Conservation (phyloP, 2,329 filamentous ascomycete genomes). For the Sodiomyces alkalinus region DNA sequence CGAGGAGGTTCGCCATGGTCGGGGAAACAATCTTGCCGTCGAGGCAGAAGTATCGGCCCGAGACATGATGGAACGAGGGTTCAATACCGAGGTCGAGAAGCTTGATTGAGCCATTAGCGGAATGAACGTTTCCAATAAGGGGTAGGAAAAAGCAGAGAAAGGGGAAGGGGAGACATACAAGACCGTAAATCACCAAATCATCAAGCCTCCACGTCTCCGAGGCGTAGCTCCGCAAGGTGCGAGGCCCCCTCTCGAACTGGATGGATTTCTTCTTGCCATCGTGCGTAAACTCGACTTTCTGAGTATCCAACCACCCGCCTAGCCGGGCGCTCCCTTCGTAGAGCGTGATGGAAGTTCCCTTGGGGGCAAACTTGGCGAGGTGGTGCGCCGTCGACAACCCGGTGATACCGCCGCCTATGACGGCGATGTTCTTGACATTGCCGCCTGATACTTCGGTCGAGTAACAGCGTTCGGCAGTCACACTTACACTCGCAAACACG, state of each 20-base stretch:
- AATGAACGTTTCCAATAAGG: too few species aligned
- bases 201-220: constrained; percentile 29
- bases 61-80: constrained; percentile 33
- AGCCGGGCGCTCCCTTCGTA: constrained; percentile 58
- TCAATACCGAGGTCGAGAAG: constrained; percentile 28
- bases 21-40: constrained; percentile 46
- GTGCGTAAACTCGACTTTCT: constrained; percentile 38
- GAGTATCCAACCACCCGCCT: constrained; percentile 74
- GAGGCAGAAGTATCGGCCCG: constrained; percentile 67
- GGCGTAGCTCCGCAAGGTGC: constrained; percentile 49
- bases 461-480: too few species aligned
- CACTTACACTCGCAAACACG: too few species aligned
- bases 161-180: constrained; percentile 37
- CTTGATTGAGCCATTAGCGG: too few species aligned
- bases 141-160: too few species aligned
- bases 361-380: constrained; percentile 50
- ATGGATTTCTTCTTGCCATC: constrained; percentile 41
- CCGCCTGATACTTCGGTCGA: too few species aligned
- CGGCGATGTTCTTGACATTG: constrained; percentile 33
- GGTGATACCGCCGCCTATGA: constrained; percentile 72
- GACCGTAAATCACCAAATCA: constrained; percentile 50
- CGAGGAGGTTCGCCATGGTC: constrained; percentile 18
- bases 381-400: constrained; percentile 69
- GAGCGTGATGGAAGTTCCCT: constrained; percentile 55
- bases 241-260: constrained; percentile 70